Base-by-base conservation (phyloP, 805 yeast species). In the Wickerhamiella vanderwaltii region DNA sequence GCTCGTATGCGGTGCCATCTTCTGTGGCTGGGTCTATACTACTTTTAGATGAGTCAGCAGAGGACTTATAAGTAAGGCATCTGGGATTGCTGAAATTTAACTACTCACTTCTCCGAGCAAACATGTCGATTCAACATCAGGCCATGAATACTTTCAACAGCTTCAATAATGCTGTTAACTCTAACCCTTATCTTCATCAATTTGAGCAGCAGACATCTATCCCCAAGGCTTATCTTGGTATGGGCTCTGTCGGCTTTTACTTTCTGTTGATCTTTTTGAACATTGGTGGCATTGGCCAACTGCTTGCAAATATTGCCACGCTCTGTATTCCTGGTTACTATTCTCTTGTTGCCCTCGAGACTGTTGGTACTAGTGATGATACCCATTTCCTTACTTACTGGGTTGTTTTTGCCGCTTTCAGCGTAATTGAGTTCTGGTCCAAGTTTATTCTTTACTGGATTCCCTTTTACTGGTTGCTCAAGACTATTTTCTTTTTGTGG, bases 401-500 rank as follows among this genome's bases (percentile, higher is more conserved):
- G 98, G 95, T 91, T 45, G 94, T 91, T n/a, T 91, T 83, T 59
- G 94, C 95, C 12, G 77, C 78, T 54, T 74, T 91, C 67, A 84
- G 78, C 61, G 87, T 91, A 41, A 60, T 85, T 55, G 99, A 91
- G 68, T 91, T 85, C 72, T 91, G 96, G 97, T 78, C 95, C 42
- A 75, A 77, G 56, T 80, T 95, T 28, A 79, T 91, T 54, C 70
- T 88, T 46, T 86, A 86, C 72, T 84, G 95, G 94, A 65, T 91
- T 51, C 98, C 99, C 56, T 86, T 91, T 60, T 91, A 91, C 72
- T 91, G 87, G 76, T 75, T 91, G 57, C 71, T 91, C 69, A 91
- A 91, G 75, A 83, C 95, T 40, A 53, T 84, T 39, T 76, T 82
- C 64, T 79, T 91, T 65, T 67, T 87, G 45, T 91, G 84, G 70